Evolutionary conservation across 345 rosid genomes (phyloP).

Genomic region (Populus deltoides): DNA sequence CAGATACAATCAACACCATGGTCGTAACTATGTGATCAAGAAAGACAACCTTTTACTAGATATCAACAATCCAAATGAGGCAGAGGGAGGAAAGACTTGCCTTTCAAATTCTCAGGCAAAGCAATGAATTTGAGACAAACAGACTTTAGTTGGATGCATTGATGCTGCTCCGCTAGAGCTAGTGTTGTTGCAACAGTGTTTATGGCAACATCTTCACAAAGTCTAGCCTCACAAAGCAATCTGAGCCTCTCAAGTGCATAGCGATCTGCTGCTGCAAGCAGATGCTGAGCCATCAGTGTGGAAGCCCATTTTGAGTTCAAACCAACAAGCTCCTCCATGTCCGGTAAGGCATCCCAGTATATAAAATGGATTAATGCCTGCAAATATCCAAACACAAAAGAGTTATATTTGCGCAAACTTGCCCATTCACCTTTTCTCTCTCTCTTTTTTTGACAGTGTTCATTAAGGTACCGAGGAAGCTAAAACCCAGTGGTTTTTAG

Average conservation of each 20-base stretch:
- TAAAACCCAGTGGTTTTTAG: not conserved
- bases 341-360: constrained; percentile 33
- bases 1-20: not conserved
- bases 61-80: not conserved
- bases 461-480: not conserved
- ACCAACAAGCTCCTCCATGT: constrained; percentile 28
- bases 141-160: constrained; percentile 29
- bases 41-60: not conserved
- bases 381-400: not conserved
- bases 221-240: constrained; percentile 30
- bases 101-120: constrained; percentile 33
- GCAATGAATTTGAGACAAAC: constrained; percentile 35
- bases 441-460: not conserved
- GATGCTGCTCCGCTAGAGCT: constrained; percentile 41
- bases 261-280: constrained; percentile 33
- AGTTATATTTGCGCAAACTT: not conserved
- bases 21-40: not conserved
- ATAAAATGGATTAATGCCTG: constrained; percentile 35
- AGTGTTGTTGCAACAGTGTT: constrained; percentile 33
- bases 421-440: not conserved
- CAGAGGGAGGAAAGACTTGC: not conserved
- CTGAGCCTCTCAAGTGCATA: constrained; percentile 35
- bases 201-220: constrained; percentile 33
- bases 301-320: constrained; percentile 23
- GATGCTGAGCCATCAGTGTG: constrained; percentile 33